Evolutionary conservation across 805 yeast genomes (phyloP).

Genomic region (Candida methanosorbosa): DNA sequence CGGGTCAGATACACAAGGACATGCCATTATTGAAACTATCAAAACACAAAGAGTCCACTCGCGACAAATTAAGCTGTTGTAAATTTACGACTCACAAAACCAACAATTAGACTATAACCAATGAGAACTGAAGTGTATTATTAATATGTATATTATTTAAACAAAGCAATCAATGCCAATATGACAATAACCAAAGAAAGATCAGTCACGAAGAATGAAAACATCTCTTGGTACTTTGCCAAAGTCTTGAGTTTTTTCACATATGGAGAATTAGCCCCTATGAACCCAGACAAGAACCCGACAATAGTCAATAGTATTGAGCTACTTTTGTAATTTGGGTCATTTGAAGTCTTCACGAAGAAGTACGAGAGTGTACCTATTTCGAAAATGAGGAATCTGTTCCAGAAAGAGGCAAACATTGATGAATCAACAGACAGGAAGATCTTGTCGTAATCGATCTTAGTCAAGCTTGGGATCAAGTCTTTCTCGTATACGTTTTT

Average conservation of each 20-base stretch:
- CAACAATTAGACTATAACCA: too few species aligned
- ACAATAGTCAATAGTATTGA: conserved; percentile 7
- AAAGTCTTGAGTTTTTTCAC: conserved; percentile 4
- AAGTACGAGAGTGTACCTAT: conserved; percentile 6
- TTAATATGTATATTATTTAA: not conserved
- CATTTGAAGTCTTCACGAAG: conserved; percentile 7
- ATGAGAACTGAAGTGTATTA: not conserved
- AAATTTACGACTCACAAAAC: too few species aligned
- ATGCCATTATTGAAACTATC: too few species aligned
- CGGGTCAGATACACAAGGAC: too few species aligned
- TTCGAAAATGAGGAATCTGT: conserved; percentile 14
- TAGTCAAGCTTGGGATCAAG: too few species aligned
- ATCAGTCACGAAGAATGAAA: conserved; percentile 16
- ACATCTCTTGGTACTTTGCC: conserved; percentile 18
- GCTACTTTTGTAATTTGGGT: conserved; percentile 1
- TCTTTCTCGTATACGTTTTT: too few species aligned
- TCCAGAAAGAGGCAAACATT: conserved; percentile 13
- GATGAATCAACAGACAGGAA: conserved; percentile 6
- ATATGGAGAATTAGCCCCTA: conserved; percentile 9
- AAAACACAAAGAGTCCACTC: too few species aligned
- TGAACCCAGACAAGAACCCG: conserved; percentile 12
- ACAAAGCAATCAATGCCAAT: conserved; percentile 14
- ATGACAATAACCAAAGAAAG: conserved; percentile 17
- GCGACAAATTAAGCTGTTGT: too few species aligned
- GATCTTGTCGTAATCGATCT: conserved; percentile 4